Evolutionary conservation across 345 rosid species (phyloP).

Genomic region (Brassica nigra): DNA sequence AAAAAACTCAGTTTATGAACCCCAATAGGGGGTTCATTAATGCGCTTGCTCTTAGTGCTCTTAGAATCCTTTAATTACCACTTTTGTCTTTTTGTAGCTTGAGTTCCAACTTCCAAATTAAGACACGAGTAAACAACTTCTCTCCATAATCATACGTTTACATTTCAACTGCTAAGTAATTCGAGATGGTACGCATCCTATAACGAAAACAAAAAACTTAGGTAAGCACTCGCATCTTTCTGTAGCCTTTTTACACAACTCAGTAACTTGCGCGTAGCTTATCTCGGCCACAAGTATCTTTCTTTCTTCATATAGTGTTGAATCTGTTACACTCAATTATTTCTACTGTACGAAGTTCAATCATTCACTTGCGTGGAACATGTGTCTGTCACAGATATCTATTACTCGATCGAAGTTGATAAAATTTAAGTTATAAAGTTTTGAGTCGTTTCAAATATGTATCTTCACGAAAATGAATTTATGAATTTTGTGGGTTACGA

Average conservation of each 20-base stretch:
- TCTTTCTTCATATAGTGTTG: background rate
- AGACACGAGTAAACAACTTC: background rate
- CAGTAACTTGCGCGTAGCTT: constrained; percentile 1
- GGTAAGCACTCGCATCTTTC: constrained; percentile 3
- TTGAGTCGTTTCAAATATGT: background rate
- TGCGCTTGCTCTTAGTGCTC: too few species aligned
- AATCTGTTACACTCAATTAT: background rate
- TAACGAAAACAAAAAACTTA: background rate
- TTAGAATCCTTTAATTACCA: background rate
- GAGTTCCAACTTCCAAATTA: background rate
- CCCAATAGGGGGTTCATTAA: too few species aligned
- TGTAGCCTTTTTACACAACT: background rate
- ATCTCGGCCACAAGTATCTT: background rate
- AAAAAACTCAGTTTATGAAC: too few species aligned
- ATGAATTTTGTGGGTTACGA: background rate
- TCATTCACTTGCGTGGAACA: background rate
- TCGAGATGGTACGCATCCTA: background rate
- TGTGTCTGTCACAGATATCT: background rate
- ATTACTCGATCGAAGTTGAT: background rate
- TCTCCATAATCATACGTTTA: constrained; percentile 1
- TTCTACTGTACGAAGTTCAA: background rate
- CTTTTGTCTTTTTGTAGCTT: background rate
- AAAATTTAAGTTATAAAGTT: background rate
- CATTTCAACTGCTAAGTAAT: background rate
- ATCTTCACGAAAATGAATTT: background rate